phyloP scores from a whole-genome alignment of 768 basidiomycete species.

The Amyloporia xantha region DNA sequence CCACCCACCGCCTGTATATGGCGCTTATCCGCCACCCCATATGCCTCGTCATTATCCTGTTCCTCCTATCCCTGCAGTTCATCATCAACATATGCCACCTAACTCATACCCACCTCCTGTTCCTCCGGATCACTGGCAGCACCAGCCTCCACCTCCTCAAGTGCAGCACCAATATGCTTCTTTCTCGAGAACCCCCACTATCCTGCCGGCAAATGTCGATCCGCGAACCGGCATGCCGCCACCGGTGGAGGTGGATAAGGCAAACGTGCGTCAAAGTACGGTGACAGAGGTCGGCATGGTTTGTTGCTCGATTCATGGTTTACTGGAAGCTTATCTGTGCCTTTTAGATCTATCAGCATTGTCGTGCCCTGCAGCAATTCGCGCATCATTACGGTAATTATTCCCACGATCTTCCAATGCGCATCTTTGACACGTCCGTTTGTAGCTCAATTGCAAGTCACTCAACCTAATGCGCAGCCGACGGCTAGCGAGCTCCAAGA shows the following conservation, averaged over 20 bases:
- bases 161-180: conserved; percentile 15
- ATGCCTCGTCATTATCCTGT: conserved; percentile 15
- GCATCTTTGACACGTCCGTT: too few relatives aligned
- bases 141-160: conserved; percentile 10
- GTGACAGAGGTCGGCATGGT: conserved; percentile 37
- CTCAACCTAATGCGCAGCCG: conserved; percentile 45
- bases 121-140: conserved; percentile 22
- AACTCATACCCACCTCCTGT: conserved; percentile 14
- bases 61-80: conserved; percentile 12
- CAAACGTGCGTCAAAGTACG: conserved; percentile 19
- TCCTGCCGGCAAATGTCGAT: conserved; percentile 35
- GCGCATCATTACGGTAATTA: conserved; percentile 57
- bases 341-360: conserved; percentile 57
- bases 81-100: conserved; percentile 17
- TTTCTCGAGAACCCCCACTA: conserved; percentile 33
- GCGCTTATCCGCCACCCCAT: conserved; percentile 23
- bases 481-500: conserved; percentile 50
- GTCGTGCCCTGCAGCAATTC: conserved; percentile 53
- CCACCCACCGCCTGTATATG: conserved; percentile 25
- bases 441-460: conserved; percentile 33
- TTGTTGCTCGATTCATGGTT: too few relatives aligned
- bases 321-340: not conserved
- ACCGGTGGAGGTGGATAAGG: conserved; percentile 30
- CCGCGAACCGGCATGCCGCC: conserved; percentile 29
- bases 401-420: not conserved